phyloP scores from a whole-genome alignment of 768 basidiomycete genomes.

The Coprinopsis marcescibilis region DNA sequence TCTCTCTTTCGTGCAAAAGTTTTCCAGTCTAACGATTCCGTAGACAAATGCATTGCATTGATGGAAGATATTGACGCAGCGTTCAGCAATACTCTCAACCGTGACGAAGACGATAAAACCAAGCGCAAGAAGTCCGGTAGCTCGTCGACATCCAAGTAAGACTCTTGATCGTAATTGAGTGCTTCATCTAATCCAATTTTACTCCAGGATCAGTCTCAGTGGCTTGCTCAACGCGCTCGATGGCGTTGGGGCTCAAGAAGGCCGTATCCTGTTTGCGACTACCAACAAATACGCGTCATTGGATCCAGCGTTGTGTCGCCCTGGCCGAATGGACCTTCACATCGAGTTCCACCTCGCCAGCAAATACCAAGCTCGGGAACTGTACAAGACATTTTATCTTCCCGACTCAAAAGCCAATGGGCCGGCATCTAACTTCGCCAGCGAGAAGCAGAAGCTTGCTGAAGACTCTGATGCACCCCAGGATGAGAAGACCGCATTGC shows the following conservation, averaged over 20 bases:
- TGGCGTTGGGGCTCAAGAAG: conserved; percentile 54
- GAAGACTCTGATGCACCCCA: conserved; percentile 12
- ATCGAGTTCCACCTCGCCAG: conserved; percentile 75
- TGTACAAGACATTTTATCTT: conserved; percentile 66
- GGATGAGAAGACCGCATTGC: conserved; percentile 14
- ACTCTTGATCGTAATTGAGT: too few relatives aligned
- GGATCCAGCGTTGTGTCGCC: conserved; percentile 69
- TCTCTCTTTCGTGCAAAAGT: not conserved
- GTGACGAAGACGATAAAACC: conserved; percentile 25
- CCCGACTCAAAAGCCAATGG: conserved; percentile 29
- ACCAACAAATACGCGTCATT: conserved; percentile 69
- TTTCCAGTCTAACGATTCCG: not conserved
- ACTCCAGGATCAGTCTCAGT: conserved; percentile 40
- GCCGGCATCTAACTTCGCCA: conserved; percentile 18
- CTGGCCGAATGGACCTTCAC: conserved; percentile 78
- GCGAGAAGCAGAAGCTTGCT: conserved; percentile 10
- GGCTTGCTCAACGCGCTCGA: conserved; percentile 56
- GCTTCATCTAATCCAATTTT: not conserved
- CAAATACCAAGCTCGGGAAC: conserved; percentile 55
- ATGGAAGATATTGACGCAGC: conserved; percentile 87
- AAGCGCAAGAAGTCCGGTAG: not conserved
- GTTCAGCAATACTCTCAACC: conserved; percentile 43
- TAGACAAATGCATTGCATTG: conserved; percentile 61
- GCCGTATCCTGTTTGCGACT: conserved; percentile 54
- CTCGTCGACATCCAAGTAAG: not conserved